Percentiles rank a stretch among this genome's conserved stretches.
Evolutionary conservation across 129 eudicot genomes (phyloP).

Genomic region (Flaveria brownii): DNA sequence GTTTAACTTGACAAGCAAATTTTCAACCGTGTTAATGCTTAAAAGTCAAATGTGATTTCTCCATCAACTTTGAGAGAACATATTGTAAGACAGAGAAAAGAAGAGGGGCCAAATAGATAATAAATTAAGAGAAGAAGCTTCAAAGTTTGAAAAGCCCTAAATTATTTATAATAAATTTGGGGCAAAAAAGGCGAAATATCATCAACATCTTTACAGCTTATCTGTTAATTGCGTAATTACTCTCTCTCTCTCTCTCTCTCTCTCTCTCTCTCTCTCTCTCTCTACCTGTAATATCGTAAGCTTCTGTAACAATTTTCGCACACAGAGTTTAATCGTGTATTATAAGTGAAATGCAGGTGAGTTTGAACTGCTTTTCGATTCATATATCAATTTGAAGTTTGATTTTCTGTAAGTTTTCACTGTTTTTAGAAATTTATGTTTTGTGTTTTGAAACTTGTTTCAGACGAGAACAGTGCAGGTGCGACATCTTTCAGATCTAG

Average conservation of each 20-base stretch:
- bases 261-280: not conserved
- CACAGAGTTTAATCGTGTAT: constrained; percentile 4
- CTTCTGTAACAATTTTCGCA: constrained; percentile 13
- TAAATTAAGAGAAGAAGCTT: constrained; percentile 23
- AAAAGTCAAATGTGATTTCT: not conserved
- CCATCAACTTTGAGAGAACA: not conserved
- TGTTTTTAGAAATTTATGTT: not conserved
- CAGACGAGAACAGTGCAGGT: constrained; percentile 81
- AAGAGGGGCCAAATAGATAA: constrained; percentile 10
- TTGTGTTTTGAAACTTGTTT: constrained; percentile 13
- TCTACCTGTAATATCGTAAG: constrained; percentile 19
- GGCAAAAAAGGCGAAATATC: constrained; percentile 20
- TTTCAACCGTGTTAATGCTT: too few relatives aligned
- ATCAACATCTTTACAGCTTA: constrained; percentile 18
- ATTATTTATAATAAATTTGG: constrained; percentile 17
- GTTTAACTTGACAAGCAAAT: too few relatives aligned
- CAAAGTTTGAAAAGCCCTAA: constrained; percentile 35
- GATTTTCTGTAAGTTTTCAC: not conserved
- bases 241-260: constrained; percentile 11
- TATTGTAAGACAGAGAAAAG: not conserved
- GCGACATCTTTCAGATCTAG: constrained; percentile 88
- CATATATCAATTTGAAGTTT: not conserved
- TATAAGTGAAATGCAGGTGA: constrained; percentile 40
- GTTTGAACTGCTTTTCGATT: constrained; percentile 23
- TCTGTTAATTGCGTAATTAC: constrained; percentile 30